These are phyloP conservation scores for Fraxinus velutina DNA, from an alignment of 305 asterid species.

Conservation along the genomic window DNA sequence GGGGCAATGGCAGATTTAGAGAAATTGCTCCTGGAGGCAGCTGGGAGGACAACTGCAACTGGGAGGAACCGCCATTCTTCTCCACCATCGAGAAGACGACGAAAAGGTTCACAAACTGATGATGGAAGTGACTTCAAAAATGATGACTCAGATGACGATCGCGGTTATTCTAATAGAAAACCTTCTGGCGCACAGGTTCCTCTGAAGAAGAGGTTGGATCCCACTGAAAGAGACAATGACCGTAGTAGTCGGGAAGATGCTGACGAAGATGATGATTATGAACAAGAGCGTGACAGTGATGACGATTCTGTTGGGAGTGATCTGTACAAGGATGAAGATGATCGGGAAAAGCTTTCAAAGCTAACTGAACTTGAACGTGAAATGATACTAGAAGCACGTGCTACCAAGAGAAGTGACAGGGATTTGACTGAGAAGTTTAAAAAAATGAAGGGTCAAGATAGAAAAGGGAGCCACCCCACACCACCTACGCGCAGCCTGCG, in stretches of 20 bases:
- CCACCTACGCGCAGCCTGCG: constrained; percentile 72
- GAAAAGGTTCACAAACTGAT: constrained; percentile 59
- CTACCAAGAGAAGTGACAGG: constrained; percentile 82
- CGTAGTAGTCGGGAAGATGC: constrained; percentile 60
- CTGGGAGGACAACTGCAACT: constrained; percentile 67
- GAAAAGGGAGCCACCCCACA: constrained; percentile 66
- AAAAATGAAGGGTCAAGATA: constrained; percentile 51
- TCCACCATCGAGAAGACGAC: constrained; percentile 59
- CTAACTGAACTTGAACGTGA: constrained; percentile 87
- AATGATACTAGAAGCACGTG: constrained; percentile 79
- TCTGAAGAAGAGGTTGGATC: constrained; percentile 81
- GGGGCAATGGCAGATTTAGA: constrained; percentile 73
- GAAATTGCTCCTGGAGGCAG: constrained; percentile 83
- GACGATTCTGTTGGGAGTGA: constrained; percentile 95
- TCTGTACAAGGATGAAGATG: constrained; percentile 84
- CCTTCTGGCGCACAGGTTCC: constrained; percentile 82
- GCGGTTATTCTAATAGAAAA: constrained; percentile 60
- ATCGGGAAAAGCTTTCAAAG: constrained; percentile 75
- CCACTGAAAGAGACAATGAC: constrained; percentile 70
- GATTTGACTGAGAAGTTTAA: constrained; percentile 65
- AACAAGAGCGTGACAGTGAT: constrained; percentile 67
- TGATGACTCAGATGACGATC: constrained; percentile 80
- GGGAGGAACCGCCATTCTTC: constrained; percentile 66
- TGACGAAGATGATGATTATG: constrained; percentile 50
- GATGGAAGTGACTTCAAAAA: constrained; percentile 85